Evolutionary conservation across 352 stramenopile species (phyloP).

Genomic region (Phytophthora hibernalis): DNA sequence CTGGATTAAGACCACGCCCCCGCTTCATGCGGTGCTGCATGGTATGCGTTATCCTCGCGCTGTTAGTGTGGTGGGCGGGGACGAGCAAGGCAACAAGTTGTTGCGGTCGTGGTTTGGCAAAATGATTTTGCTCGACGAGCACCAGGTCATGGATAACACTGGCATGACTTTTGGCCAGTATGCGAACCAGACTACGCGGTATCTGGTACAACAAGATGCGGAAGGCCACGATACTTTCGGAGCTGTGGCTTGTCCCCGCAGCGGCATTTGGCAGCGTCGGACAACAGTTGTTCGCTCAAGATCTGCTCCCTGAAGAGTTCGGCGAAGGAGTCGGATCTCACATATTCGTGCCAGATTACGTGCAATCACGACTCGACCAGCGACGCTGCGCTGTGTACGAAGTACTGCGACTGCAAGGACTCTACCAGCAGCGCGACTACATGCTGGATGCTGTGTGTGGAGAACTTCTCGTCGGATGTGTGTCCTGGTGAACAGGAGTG

Average conservation of each 20-base stretch:
- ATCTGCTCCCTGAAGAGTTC: constrained; percentile 47
- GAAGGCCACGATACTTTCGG: constrained; percentile 47
- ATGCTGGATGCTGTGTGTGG: constrained; percentile 72
- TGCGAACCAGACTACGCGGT: constrained; percentile 57
- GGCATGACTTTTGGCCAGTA: constrained; percentile 65
- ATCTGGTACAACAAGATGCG: constrained; percentile 48
- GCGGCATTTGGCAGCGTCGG: constrained; percentile 53
- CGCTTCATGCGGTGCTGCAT: constrained; percentile 70
- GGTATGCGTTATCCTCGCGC: constrained; percentile 74
- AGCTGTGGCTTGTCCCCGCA: constrained; percentile 55
- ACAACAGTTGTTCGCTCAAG: constrained; percentile 59
- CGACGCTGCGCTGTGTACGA: constrained; percentile 43
- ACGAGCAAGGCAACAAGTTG: constrained; percentile 44
- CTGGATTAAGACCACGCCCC: constrained; percentile 69
- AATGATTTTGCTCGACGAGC: constrained; percentile 59
- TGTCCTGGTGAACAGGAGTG: constrained; percentile 58
- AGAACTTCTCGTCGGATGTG: constrained; percentile 48
- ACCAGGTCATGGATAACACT: constrained; percentile 63
- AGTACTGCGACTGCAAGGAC: constrained; percentile 54
- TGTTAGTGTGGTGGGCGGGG: constrained; percentile 44
- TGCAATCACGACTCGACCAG: constrained; percentile 57
- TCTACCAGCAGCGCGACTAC: constrained; percentile 38
- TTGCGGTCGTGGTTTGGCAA: constrained; percentile 75
- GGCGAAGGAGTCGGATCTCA: constrained; percentile 33
- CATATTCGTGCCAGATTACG: constrained; percentile 58